Conservation (phyloP, 176 grass and related monocot species). For the Aegilops longissima region DNA sequence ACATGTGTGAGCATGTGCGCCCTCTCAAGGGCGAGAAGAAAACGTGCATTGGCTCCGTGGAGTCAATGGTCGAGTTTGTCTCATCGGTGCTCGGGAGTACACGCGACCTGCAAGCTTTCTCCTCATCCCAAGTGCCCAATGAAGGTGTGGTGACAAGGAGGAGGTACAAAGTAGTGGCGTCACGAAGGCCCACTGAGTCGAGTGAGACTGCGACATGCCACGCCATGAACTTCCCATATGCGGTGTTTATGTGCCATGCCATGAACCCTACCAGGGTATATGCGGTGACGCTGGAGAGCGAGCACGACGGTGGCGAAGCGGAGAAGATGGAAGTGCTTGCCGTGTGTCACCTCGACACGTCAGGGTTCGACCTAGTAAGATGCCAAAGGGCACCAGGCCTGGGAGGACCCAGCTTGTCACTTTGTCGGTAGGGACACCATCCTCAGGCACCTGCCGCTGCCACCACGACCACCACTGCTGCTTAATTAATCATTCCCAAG, state of each 20-base stretch:
- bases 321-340: slow-evolving; percentile 12
- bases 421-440: slow-evolving; percentile 23
- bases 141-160: background rate
- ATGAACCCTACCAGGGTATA: background rate
- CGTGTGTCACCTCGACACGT: slow-evolving; percentile 25
- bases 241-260: slow-evolving; percentile 38
- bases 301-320: background rate
- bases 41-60: slow-evolving; percentile 20
- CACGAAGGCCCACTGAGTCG: background rate
- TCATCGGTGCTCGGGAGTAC: background rate
- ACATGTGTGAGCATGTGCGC: background rate
- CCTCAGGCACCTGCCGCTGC: background rate
- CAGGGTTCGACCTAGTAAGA: background rate
- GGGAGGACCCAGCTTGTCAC: slow-evolving; percentile 36
- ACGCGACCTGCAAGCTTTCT: background rate
- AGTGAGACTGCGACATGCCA: slow-evolving; percentile 1
- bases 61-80: slow-evolving; percentile 32
- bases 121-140: background rate
- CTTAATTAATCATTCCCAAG: no score
- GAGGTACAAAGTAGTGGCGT: slow-evolving; percentile 2
- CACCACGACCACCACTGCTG: background rate
- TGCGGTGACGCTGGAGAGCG: background rate
- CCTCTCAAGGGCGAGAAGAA: background rate
- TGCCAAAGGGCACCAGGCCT: background rate
- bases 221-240: background rate